phyloP scores from a whole-genome alignment of 2,329 filamentous ascomycete genomes.

The Beauveria caledonica region DNA sequence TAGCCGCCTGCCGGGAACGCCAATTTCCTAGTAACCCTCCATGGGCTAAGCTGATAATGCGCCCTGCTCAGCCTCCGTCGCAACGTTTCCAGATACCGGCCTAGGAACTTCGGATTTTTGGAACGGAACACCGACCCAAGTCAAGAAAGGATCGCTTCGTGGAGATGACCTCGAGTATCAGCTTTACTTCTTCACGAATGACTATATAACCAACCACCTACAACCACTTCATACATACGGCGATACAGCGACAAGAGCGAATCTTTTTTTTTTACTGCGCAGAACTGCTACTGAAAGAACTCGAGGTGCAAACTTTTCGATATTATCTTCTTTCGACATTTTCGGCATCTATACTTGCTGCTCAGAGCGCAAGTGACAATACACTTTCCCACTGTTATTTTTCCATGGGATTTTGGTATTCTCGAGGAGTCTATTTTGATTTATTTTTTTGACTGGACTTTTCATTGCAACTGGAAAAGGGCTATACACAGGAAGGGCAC shows the following conservation, averaged over 20 bases:
- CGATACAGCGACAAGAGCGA: neutral
- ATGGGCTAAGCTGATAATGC: slow-evolving; percentile 30
- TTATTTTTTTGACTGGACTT: neutral
- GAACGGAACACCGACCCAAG: neutral
- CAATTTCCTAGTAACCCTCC: slow-evolving; percentile 30
- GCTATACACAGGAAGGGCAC: neutral
- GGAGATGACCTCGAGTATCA: neutral
- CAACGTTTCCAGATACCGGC: slow-evolving; percentile 15
- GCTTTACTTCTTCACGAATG: slow-evolving; percentile 8
- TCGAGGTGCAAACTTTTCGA: slow-evolving; percentile 3
- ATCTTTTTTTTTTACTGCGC: neutral
- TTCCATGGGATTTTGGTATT: neutral
- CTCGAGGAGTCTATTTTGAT: neutral
- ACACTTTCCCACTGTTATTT: neutral
- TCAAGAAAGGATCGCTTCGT: neutral
- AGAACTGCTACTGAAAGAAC: neutral
- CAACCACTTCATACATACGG: neutral
- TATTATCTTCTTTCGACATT: slow-evolving; percentile 1
- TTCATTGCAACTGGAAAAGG: neutral
- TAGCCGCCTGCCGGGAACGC: slow-evolving; percentile 32
- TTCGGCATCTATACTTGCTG: neutral
- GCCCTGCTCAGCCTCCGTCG: slow-evolving; percentile 21
- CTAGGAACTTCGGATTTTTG: slow-evolving; percentile 6
- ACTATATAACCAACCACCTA: neutral
- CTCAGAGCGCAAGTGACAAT: neutral